Evolutionary conservation across 306 rosid species (phyloP), one percentile per base, ranked within the genome.

Genomic region (Erythrophleum fordii): DNA sequence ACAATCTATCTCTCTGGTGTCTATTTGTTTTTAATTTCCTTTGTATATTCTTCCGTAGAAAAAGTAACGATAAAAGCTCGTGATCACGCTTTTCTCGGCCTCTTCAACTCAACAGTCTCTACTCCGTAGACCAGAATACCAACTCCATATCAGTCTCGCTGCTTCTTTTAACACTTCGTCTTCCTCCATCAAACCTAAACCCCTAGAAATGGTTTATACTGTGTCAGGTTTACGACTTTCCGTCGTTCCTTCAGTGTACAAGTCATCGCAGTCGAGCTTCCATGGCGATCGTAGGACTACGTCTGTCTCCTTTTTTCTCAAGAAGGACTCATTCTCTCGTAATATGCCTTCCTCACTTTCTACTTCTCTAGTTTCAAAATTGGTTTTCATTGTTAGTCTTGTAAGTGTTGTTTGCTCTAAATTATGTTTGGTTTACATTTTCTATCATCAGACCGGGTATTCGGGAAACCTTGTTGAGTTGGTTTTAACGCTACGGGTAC

Each of bases 151-250:
- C 77, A 25, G 49, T 71, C 31, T 2, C 34, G 5, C 42, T 52
- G 11, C 59, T 18, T 11, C n/a, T 41, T 52, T 29, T 8, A 4
- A 48, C 23, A 0, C 67, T 28, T 60, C 41, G 41, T 25, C 59
- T 42, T 5, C 31, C 25, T 3, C 23, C 37, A 16, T 13, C 22
- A 31, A 6, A 42, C 9, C 14, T 41, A 17, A 72, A 56, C 60
- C 83, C 84, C 76, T 5, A 11, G n/a, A 34, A 72, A 92, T 92
- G 97, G 95, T 87, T 79, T 92, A 83, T 20, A 90, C 98, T 0
- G 62, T 90, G 69, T 86, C 95, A 5, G 97, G 95, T 56, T 86
- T 95, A 56, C 93, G 93, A 31, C 83, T 90, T 78, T 92, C 95
- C 22, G 77, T 77, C 5, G 28, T 83, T 80, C 90, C 93, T 37